Conservation (phyloP, 2,329 filamentous ascomycete genomes). For the Trichophaea hybrida region DNA sequence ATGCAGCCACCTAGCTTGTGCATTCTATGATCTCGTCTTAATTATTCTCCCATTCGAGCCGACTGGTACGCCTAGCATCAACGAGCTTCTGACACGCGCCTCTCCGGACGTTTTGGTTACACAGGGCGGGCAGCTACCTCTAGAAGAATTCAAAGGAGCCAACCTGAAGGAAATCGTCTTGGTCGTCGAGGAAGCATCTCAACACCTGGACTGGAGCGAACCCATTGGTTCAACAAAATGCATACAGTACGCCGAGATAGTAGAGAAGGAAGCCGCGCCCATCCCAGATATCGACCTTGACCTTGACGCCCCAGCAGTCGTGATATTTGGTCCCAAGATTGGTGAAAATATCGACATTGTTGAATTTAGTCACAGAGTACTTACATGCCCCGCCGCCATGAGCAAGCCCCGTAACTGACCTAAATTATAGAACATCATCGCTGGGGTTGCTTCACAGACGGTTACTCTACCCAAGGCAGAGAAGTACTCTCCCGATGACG, state of each 20-base stretch:
- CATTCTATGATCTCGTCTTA: constrained; percentile 77
- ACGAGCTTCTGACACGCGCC: constrained; percentile 56
- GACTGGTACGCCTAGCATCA: constrained; percentile 47
- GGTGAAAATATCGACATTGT: constrained; percentile 53
- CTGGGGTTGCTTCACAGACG: constrained; percentile 67
- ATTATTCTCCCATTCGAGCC: constrained; percentile 65
- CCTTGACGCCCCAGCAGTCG: constrained; percentile 38
- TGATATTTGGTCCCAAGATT: constrained; percentile 52
- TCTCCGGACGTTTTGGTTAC: constrained; percentile 71
- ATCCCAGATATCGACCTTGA: constrained; percentile 44
- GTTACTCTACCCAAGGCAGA: constrained; percentile 61
- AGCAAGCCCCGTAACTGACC: constrained; percentile 1
- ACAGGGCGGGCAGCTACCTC: constrained; percentile 71
- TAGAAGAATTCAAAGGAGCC: constrained; percentile 58
- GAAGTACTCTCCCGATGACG: constrained; percentile 57
- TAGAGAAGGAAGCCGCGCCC: constrained; percentile 50
- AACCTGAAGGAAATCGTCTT: constrained; percentile 68
- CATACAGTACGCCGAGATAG: constrained; percentile 82
- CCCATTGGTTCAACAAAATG: constrained; percentile 44
- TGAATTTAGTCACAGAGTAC: constrained; percentile 57
- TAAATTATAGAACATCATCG: constrained; percentile 54
- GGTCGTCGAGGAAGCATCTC: constrained; percentile 82
- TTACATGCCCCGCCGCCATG: constrained; percentile 5
- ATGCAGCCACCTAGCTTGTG: constrained; percentile 46
- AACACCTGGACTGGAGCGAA: constrained; percentile 76